A percentile compares a stretch with the other conserved stretches of the same genome.
Evolutionary conservation across 2,329 filamentous ascomycete species (phyloP).

Genomic region (Ascochyta koolunga): DNA sequence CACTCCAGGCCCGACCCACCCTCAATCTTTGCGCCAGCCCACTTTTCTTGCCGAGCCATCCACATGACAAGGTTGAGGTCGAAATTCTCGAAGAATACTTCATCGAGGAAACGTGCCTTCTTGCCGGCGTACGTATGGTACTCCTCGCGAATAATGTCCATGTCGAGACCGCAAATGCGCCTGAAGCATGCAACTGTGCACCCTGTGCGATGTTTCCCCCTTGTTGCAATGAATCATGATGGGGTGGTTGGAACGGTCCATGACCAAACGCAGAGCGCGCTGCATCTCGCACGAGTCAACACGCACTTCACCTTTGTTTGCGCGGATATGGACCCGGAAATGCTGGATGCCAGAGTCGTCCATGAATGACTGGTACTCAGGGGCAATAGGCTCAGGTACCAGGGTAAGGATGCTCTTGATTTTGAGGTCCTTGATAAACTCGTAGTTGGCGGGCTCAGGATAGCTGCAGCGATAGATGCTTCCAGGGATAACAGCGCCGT

Average conservation of each 20-base stretch:
- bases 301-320: constrained; percentile 76
- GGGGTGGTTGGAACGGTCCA: constrained; percentile 77
- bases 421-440: constrained; percentile 69
- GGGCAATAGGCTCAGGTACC: constrained; percentile 56
- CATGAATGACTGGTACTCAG: constrained; percentile 66
- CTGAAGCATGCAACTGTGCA: constrained; percentile 84
- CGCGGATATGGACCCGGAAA: constrained; percentile 75
- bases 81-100: constrained; percentile 54
- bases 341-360: constrained; percentile 71
- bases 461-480: constrained; percentile 83
- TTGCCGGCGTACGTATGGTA: constrained; percentile 67
- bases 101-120: constrained; percentile 57
- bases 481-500: constrained; percentile 73
- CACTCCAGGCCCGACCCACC: constrained; percentile 8
- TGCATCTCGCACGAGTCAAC: constrained; percentile 62
- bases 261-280: constrained; percentile 71
- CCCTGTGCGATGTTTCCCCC: constrained; percentile 89
- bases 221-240: constrained; percentile 92
- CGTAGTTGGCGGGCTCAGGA: constrained; percentile 72
- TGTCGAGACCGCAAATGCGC: constrained; percentile 69
- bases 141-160: constrained; percentile 69
- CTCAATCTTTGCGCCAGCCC: constrained; percentile 27
- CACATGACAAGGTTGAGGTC: constrained; percentile 51
- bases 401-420: constrained; percentile 79
- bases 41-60: constrained; percentile 43